Evolutionary conservation across 2,329 filamentous ascomycete genomes (phyloP), one percentile per base, ranked within the genome.

Genomic region (Cladosporium sp.): DNA sequence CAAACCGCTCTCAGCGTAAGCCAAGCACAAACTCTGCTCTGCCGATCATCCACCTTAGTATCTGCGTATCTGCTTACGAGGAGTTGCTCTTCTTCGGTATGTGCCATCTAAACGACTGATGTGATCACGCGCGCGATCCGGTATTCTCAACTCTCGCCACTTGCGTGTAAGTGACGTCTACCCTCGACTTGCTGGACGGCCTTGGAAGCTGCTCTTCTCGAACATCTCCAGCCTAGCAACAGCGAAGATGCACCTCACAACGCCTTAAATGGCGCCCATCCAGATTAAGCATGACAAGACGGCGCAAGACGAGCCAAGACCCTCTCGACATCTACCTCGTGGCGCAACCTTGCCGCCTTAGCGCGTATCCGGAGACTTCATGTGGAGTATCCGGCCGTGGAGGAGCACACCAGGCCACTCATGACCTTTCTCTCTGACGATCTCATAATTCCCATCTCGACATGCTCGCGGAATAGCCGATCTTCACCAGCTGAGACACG

Each of bases 251-350:
- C 22, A 36, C 32, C 32, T 36, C 32, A n/a, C 32, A n/a, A 17
- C 32, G 32, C 15, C 15, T 36, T n/a, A 7, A n/a, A 36, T 8
- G 13, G 5, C 32, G 15, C 37, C n/a, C n/a, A n/a, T n/a, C n/a
- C n/a, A n/a, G n/a, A 15, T 41, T 37, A 48, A 48, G 45, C 45
- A 48, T n/a, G 45, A 40, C 37, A 48, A 48, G 45, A 27, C 45
- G 37, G 45, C 39, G 12, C 39, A 41, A 27, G 39, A 41, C 20
- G 19, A n/a, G 39, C 19, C 17, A 27, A 24, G 39, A 19, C 15
- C 20, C 11, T 24, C 39, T 24, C 20, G 5, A 20, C 37, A 39
- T 13, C 39, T 41, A 8, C 45, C 45, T 48, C 45, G 45, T 48
- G 45, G 45, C 45, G 45, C 29, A 40, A 41, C 45, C 24, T 48